Percentiles rank a stretch among this genome's conserved stretches.
phyloP scores from a whole-genome alignment of 192 early-diverging fungal species.

The Coemansia asiatica region DNA sequence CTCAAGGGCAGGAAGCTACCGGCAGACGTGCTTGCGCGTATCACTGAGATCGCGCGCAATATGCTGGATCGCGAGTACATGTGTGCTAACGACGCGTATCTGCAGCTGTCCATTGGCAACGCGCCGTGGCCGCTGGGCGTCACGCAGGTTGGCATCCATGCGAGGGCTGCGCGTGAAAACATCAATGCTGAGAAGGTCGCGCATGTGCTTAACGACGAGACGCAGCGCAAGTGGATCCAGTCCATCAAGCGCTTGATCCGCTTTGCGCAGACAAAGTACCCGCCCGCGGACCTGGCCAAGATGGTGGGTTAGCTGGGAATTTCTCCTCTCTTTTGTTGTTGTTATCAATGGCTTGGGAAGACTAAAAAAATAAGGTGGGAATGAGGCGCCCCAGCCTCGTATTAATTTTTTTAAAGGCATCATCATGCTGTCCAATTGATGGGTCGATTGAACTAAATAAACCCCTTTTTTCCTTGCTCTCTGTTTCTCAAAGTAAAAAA shows the following conservation, averaged over 20 bases:
- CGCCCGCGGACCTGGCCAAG: constrained; percentile 68
- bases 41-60: constrained; percentile 85
- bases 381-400: too few species aligned
- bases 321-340: not conserved
- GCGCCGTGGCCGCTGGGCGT: constrained; percentile 98
- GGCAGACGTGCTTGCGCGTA: constrained; percentile 83
- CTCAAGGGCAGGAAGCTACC: constrained; percentile 74
- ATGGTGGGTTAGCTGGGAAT: constrained; percentile 28
- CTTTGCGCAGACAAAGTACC: constrained; percentile 90
- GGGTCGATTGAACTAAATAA: too few species aligned
- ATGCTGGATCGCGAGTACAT: constrained; percentile 88
- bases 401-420: too few species aligned
- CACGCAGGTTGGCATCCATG: constrained; percentile 97
- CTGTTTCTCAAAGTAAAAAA: too few species aligned
- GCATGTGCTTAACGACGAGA: constrained; percentile 96
- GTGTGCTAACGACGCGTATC: constrained; percentile 89
- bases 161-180: constrained; percentile 94
- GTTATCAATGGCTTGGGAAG: too few species aligned
- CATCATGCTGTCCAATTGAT: too few species aligned
- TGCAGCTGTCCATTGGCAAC: constrained; percentile 94
- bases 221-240: constrained; percentile 98
- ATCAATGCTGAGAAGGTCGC: constrained; percentile 94
- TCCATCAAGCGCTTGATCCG: constrained; percentile 95
- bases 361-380: too few species aligned
- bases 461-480: too few species aligned